Evolutionary conservation across 345 rosid genomes (phyloP), one percentile per base, ranked within the genome.

Genomic region (Raphanus raphanistrum): DNA sequence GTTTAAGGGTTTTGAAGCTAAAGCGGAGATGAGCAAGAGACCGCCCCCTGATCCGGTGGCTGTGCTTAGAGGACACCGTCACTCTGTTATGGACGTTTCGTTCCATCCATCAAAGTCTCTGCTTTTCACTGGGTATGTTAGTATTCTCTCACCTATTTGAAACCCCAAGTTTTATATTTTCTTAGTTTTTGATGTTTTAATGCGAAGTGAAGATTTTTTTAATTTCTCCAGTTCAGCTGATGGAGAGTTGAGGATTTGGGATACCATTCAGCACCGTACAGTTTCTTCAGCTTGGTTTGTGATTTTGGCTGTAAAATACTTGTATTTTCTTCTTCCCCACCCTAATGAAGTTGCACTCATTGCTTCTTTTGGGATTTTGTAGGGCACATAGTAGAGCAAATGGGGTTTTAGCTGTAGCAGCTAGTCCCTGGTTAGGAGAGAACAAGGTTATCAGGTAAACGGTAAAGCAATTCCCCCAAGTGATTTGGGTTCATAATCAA

Each of bases 161-260:
- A 33, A n/a, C 0, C 41, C 33, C 9, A 0, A 55, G 9, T 74
- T 36, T 2, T 28, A 28, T 28, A 28, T 28, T 28, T 2, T 1
- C 29, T 28, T 28, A 28, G 3, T 28, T 28, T 43, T 43, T 59
- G 11, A 41, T 62, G 26, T 11, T 26, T 74, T 75, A 16, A 13
- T 43, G 15, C 5, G 75, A 79, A 59, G 17, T 58, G 68, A 16
- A n/a, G 57, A 7, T 27, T 61, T 60, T 28, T 28, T 28, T 61
- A 36, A 13, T 62, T 65, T 74, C 64, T 80, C 68, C 86, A 94
- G 97, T 71, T 90, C 98, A 28, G 73, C 90, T 7, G 97, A 92
- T 74, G 99, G 99, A 62, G 98, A 95, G 84, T 68, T 95, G 85
- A 83, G 94, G 78, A 84, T 91, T 75, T 92, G 98, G 97, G 96